These are phyloP conservation scores for Angomonas ambiguus DNA, from an alignment of 208 protist genomes.

Conservation along the genomic window DNA sequence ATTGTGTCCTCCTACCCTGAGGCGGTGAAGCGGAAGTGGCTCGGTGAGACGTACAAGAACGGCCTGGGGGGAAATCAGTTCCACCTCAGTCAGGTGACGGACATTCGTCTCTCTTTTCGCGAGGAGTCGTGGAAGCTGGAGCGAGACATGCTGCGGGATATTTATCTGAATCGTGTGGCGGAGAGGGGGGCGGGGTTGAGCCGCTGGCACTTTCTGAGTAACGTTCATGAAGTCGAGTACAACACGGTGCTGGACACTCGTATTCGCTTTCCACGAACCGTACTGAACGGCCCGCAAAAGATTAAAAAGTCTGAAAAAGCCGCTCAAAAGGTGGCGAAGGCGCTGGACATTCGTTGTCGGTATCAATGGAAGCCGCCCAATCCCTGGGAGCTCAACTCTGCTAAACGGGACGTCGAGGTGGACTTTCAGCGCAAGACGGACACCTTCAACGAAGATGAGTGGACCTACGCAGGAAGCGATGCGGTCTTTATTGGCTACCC, in stretches of 20 bases:
- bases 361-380: slow-evolving; percentile 80
- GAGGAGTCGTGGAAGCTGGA: slow-evolving; percentile 80
- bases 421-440: slow-evolving; percentile 83
- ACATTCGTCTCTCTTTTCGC: slow-evolving; percentile 80
- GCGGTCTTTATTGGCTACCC: slow-evolving; percentile 86
- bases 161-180: slow-evolving; percentile 46
- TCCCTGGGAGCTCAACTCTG: slow-evolving; percentile 52
- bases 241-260: slow-evolving; percentile 78
- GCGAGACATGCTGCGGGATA: slow-evolving; percentile 74
- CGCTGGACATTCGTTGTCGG: slow-evolving; percentile 66
- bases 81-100: slow-evolving; percentile 76
- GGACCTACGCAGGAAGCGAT: slow-evolving; percentile 79
- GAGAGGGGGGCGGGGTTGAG: slow-evolving; percentile 41
- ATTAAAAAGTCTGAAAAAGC: slow-evolving; percentile 31
- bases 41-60: slow-evolving; percentile 62
- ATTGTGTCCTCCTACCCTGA: slow-evolving; percentile 79
- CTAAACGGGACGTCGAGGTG: slow-evolving; percentile 54
- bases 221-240: slow-evolving; percentile 83
- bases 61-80: slow-evolving; percentile 72
- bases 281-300: slow-evolving; percentile 61
- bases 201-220: slow-evolving; percentile 79
- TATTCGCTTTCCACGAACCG: slow-evolving; percentile 86
- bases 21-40: slow-evolving; percentile 71
- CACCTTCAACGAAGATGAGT: slow-evolving; percentile 88
- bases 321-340: slow-evolving; percentile 47